Conservation (phyloP, 2,329 filamentous ascomycete genomes). For the Teratosphaeriaceae sp. region DNA sequence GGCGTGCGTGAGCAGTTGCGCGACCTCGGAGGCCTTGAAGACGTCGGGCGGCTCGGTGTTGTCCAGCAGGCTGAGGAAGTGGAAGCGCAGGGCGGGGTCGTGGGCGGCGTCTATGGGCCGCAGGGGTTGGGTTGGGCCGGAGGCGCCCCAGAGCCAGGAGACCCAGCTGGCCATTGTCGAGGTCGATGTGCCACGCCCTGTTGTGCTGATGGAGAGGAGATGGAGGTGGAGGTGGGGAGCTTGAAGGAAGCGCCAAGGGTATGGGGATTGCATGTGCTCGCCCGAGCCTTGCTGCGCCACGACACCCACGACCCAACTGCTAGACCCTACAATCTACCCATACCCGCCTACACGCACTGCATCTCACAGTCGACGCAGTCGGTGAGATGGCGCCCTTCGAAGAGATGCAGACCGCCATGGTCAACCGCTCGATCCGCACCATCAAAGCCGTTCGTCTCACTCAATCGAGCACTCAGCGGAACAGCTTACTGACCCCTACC, state of each 20-base stretch:
- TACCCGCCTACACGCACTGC: background rate
- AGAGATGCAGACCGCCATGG: conserved; percentile 50
- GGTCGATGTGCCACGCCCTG: no score
- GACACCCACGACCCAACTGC: background rate
- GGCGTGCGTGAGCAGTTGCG: conserved; percentile 34
- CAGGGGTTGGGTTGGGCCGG: conserved; percentile 9
- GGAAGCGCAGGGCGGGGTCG: conserved; percentile 17
- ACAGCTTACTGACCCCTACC: no score
- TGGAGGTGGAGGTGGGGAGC: no score
- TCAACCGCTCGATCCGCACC: conserved; percentile 77
- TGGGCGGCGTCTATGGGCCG: conserved; percentile 21
- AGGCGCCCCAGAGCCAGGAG: conserved; percentile 7
- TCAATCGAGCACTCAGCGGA: no score
- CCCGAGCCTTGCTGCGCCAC: background rate
- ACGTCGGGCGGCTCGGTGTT: conserved; percentile 38
- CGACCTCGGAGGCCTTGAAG: conserved; percentile 46
- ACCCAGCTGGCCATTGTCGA: conserved; percentile 1
- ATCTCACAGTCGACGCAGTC: background rate
- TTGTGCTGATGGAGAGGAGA: no score
- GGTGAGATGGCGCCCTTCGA: conserved; percentile 29
- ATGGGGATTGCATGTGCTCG: no score
- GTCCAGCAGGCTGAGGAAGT: conserved; percentile 24
- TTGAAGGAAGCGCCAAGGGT: no score
- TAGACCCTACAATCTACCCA: background rate
- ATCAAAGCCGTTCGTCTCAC: conserved; percentile 80